Base-by-base conservation (phyloP, 129 eudicot species). In the Oenanthe sinensis region DNA sequence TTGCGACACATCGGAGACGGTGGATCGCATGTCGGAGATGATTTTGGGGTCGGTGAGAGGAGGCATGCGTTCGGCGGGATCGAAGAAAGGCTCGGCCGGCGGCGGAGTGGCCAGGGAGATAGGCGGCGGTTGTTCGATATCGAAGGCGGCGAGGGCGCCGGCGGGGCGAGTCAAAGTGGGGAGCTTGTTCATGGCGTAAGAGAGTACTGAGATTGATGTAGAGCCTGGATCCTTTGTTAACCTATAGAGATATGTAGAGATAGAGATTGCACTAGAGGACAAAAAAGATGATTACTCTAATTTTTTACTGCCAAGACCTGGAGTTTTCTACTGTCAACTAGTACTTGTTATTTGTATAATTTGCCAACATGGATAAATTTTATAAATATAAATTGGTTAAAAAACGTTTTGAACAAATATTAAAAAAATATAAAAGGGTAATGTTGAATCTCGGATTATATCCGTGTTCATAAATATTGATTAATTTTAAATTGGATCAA, bases 101-200 rank as follows among this genome's bases (percentile, higher is more conserved):
- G 82, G 36, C 0, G 87, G 43, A 33, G 81, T 52, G 6, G 19
- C 8, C 19, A 43, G 44, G 13, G 84, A 43, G 26, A 74, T 26
- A 20, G 82, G 82, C 11, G 83, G 33, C n/a, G 83, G 91, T 0
- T 85, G 86, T 71, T 91, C 96, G 78, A 90, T 81, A 88, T 91
- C 97, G 84, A 58, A 77, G 0, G 86, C 91, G 5, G 68, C 45
- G 33, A 79, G 33, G 62, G 76, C 77, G 52, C 85, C 47, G 83
- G 89, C 80, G 80, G 84, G 83, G 10, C 79, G 72, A 43, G 86
- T 79, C 78, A 70, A 70, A 39, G 49, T 81, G 54, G 96, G 97
- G 63, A 91, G 71, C 17, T 81, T 88, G 62, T 87, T 70, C 97
- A 94, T 91, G 74, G 91, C 96, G 80, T 88, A 88, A 81, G 90